phyloP scores from a whole-genome alignment of 2,329 filamentous ascomycete species.

The Diaporthe sp. region DNA sequence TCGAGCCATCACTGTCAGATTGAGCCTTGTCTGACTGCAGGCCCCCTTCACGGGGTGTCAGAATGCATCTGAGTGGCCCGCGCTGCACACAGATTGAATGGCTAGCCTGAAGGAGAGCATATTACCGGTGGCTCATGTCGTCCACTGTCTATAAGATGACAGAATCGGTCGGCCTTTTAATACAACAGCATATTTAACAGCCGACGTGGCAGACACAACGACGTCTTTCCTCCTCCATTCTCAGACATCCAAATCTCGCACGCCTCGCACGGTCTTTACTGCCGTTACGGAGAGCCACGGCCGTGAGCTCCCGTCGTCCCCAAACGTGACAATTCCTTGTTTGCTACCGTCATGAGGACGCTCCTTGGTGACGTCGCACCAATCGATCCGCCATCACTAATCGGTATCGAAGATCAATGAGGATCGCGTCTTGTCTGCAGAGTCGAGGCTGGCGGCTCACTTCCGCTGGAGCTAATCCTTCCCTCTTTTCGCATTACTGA shows the following conservation, averaged over 20 bases:
- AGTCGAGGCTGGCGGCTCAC: neutral
- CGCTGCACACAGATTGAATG: neutral
- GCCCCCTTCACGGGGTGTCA: neutral
- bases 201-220: neutral
- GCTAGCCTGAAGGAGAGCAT: too few species aligned
- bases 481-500: too few species aligned
- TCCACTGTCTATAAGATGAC: neutral
- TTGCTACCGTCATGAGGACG: neutral
- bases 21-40: neutral
- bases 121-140: neutral
- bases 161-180: neutral
- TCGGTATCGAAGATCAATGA: neutral
- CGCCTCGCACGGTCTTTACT: neutral
- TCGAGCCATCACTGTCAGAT: too few species aligned
- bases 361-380: neutral
- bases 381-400: neutral
- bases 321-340: neutral
- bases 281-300: too few species aligned
- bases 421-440: neutral
- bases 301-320: too few species aligned
- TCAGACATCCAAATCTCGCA: neutral
- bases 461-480: too few species aligned
- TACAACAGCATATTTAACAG: neutral
- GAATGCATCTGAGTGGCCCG: neutral
- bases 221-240: too few species aligned